Evolutionary conservation across 2,329 filamentous ascomycete genomes (phyloP), one percentile per base, ranked within the genome.

Genomic region (Penicillium sp.): DNA sequence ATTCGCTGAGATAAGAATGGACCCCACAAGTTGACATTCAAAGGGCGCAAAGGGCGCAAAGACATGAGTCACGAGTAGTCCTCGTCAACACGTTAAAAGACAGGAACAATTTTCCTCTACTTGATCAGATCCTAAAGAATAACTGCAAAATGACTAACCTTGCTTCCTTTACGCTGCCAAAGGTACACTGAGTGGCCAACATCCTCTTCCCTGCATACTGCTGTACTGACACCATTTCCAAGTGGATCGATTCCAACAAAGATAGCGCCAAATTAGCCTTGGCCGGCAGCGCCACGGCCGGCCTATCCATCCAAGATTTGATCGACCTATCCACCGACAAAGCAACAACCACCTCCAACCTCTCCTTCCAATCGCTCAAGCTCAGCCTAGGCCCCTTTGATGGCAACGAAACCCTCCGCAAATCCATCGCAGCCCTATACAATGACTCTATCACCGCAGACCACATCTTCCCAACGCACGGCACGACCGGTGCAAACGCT

Each of bases 101-200:
- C 11, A 16, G n/a, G 5, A 30, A 13, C 7, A 13, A 3, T 4
- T 25, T 55, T 14, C 19, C 16, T 26, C 14, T 33, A 5, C 30
- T 14, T 38, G 4, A 10, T 26, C 8, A n/a, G 37, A 26, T 16
- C n/a, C n/a, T 7, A 16, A 13, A 6, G 1, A n/a, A 6, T 16
- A 4, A 6, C 11, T 6, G 11, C 53, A 61, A 26, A 6, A 63
- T 63, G 61, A 25, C 35, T 10, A 30, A 49, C 0, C 45, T 63
- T 25, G 55, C 45, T n/a, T 28, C 61, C 38, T 63, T 63, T 43
- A 58, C 59, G 46, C 61, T 63, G 19, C 61, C 58, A 38, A 55
- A 57, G 49, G 61, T 60, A 42, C 6, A 22, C 13, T 6, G 7
- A 8, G 16, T n/a, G 38, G 19, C 43, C 33, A 2, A 16, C 26